phyloP scores from a whole-genome alignment of 257 asterid species.

The Salvia hispanica region DNA sequence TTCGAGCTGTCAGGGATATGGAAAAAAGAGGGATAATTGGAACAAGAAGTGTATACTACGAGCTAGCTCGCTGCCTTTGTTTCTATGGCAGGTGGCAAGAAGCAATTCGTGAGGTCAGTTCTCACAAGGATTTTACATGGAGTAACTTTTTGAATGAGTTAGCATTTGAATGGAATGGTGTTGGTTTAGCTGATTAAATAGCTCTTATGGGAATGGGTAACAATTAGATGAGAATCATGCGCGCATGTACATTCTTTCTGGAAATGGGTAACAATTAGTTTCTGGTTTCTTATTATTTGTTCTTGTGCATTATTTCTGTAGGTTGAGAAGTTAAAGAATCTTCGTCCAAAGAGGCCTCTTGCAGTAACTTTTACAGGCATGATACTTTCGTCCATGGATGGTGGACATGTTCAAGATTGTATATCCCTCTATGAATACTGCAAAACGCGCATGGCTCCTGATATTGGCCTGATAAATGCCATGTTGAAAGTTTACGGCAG shows the following conservation, averaged over 20 bases:
- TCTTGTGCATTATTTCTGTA: conserved; percentile 37
- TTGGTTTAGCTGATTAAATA: not conserved
- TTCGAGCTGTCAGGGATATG: conserved; percentile 87
- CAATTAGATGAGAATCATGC: too few relatives aligned
- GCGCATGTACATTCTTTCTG: too few relatives aligned
- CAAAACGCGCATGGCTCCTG: conserved; percentile 53
- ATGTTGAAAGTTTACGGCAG: conserved; percentile 75
- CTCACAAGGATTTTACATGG: conserved; percentile 17
- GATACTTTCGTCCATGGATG: conserved; percentile 78
- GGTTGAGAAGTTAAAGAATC: conserved; percentile 67
- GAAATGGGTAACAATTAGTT: too few relatives aligned
- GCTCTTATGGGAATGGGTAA: too few relatives aligned
- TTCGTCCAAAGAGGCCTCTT: conserved; percentile 57
- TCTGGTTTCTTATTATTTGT: not conserved
- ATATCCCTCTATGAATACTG: conserved; percentile 65
- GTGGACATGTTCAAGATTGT: conserved; percentile 75
- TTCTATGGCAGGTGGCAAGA: conserved; percentile 84
- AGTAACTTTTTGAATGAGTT: conserved; percentile 5
- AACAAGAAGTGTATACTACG: conserved; percentile 79
- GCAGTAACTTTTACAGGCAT: conserved; percentile 81
- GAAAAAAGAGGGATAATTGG: conserved; percentile 87
- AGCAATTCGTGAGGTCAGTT: conserved; percentile 73
- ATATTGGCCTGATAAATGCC: conserved; percentile 77
- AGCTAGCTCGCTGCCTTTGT: conserved; percentile 97
- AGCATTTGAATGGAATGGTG: conserved; percentile 11